Conservation (phyloP, 306 rosid genomes). For the Carpinus viminea region DNA sequence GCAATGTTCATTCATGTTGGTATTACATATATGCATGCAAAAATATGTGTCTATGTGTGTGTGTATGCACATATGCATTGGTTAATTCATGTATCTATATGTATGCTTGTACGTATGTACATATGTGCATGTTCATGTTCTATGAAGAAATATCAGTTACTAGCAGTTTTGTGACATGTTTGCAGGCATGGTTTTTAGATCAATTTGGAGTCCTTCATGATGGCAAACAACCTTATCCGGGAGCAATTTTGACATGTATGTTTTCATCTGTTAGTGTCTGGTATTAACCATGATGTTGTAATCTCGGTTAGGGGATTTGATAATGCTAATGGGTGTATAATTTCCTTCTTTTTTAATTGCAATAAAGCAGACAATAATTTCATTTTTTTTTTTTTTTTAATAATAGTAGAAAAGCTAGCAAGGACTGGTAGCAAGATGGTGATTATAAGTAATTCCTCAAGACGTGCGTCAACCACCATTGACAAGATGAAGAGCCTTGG, state of each 20-base stretch:
- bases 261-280: conserved; percentile 14
- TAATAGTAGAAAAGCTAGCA: conserved; percentile 76
- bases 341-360: neutral
- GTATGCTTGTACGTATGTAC: neutral
- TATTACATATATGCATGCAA: neutral
- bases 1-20: neutral
- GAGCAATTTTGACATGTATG: conserved; percentile 73
- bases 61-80: neutral
- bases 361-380: neutral
- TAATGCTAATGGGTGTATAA: neutral
- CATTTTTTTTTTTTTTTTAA: neutral
- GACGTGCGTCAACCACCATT: conserved; percentile 78
- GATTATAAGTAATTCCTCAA: conserved; percentile 91
- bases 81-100: neutral
- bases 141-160: neutral
- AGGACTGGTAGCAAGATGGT: conserved; percentile 83
- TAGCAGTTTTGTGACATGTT: conserved; percentile 2
- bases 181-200: conserved; percentile 91
- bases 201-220: conserved; percentile 98
- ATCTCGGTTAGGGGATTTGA: neutral
- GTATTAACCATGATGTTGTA: conserved; percentile 7
- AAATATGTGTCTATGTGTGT: neutral
- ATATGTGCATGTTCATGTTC: neutral
- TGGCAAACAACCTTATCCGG: conserved; percentile 91
- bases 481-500: conserved; percentile 82